phyloP scores from a whole-genome alignment of 768 basidiomycete genomes.

The Lactifluus volemus region DNA sequence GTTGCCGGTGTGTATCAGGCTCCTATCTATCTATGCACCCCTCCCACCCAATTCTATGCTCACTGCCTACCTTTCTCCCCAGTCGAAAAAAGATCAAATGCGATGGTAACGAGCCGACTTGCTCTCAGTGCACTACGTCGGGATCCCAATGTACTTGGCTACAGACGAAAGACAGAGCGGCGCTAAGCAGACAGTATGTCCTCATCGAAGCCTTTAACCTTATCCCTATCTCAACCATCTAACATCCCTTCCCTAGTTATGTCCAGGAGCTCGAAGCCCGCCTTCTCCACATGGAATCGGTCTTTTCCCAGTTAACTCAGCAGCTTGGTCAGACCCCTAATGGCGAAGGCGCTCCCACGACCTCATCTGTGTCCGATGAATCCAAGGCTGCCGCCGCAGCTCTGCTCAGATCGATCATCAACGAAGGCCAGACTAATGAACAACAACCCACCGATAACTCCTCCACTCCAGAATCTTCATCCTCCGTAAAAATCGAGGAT shows the following conservation, averaged over 20 bases:
- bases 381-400: constrained; percentile 16
- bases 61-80: constrained; percentile 20
- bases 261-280: constrained; percentile 88
- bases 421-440: constrained; percentile 17
- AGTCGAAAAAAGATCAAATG: constrained; percentile 93
- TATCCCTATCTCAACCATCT: constrained; percentile 11
- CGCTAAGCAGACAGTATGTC: constrained; percentile 80
- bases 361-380: constrained; percentile 9
- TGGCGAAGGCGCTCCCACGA: constrained; percentile 18
- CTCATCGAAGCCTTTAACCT: constrained; percentile 19
- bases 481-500: constrained; percentile 52
- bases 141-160: constrained; percentile 81
- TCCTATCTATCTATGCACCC: constrained; percentile 9
- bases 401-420: constrained; percentile 22
- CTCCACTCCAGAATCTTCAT: constrained; percentile 30
- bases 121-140: constrained; percentile 69
- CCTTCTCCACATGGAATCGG: constrained; percentile 76
- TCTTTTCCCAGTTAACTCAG: constrained; percentile 78
- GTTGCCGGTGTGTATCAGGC: constrained; percentile 56
- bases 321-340: constrained; percentile 52
- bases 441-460: constrained; percentile 17
- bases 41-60: neutral
- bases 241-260: constrained; percentile 42
- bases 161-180: constrained; percentile 86
- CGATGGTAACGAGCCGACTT: constrained; percentile 80